These are phyloP conservation scores for Dictyostelium brefeldianum DNA, from an alignment of 78 protist species.

Conservation along the genomic window DNA sequence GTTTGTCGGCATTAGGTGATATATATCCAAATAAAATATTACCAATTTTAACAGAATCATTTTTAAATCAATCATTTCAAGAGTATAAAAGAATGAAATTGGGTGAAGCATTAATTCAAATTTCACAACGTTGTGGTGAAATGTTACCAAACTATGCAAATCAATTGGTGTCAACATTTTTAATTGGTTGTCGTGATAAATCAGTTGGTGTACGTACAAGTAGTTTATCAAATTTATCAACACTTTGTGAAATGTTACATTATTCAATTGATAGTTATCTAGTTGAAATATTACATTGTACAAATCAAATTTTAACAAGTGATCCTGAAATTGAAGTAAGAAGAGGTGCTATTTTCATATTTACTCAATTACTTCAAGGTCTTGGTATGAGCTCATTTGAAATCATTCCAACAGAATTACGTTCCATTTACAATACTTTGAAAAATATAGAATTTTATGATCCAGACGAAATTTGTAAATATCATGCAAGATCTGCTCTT, in stretches of 20 bases:
- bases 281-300: conserved; percentile 55
- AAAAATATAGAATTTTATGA: conserved; percentile 61
- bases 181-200: conserved; percentile 28
- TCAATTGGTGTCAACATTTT: conserved; percentile 34
- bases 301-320: background rate
- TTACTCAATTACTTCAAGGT: conserved; percentile 53
- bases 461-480: conserved; percentile 54
- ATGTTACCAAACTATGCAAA: conserved; percentile 43
- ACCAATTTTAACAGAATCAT: conserved; percentile 26
- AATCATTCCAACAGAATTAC: conserved; percentile 40
- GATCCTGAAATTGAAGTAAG: conserved; percentile 57
- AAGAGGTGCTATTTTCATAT: conserved; percentile 70
- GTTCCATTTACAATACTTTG: conserved; percentile 16
- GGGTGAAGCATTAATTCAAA: conserved; percentile 77
- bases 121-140: conserved; percentile 86
- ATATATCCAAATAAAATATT: conserved; percentile 62
- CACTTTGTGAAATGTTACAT: conserved; percentile 45
- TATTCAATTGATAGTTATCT: conserved; percentile 62
- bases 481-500: conserved; percentile 71
- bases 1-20: conserved; percentile 81
- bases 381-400: conserved; percentile 55
- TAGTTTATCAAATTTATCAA: conserved; percentile 74
- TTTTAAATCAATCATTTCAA: background rate
- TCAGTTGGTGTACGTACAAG: conserved; percentile 61
- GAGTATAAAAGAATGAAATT: conserved; percentile 79